Percentiles rank a stretch among this genome's conserved stretches.
phyloP scores from a whole-genome alignment of 225 moss, liverwort and hornwort species.

The Asterella californica region DNA sequence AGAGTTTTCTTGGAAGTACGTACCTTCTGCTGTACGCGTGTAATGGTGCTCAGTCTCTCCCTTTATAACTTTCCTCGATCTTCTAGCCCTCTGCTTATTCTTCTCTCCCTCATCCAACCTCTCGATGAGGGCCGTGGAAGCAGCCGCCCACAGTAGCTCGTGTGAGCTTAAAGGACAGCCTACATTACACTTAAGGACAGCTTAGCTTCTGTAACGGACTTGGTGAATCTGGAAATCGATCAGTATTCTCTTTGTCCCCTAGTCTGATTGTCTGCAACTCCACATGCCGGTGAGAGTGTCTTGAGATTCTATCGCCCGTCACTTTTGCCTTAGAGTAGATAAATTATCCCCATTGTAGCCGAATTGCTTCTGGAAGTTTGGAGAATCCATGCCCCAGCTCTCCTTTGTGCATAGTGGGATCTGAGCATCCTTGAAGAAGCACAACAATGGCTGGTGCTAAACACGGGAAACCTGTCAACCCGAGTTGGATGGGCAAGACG shows the following conservation, averaged over 20 bases:
- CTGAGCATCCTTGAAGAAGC: background rate
- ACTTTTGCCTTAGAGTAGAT: background rate
- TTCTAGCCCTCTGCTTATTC: background rate
- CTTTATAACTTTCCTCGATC: background rate
- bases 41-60: background rate
- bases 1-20: too few relatives aligned
- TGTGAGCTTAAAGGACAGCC: background rate
- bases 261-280: background rate
- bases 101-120: background rate
- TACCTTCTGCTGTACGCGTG: background rate
- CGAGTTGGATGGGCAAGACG: constrained; percentile 9
- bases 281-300: background rate
- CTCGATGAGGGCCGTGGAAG: background rate
- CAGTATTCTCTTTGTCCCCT: background rate
- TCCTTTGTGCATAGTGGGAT: background rate
- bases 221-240: background rate
- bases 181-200: background rate
- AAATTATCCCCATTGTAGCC: background rate
- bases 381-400: background rate
- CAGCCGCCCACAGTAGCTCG: background rate
- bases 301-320: background rate
- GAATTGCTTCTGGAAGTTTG: background rate
- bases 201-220: background rate
- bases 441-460: constrained; percentile 15
- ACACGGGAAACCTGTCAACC: constrained; percentile 19